Percentiles rank a stretch among this genome's conserved stretches.
Conservation (phyloP, 352 stramenopile species). For the Pythium folliculosum region DNA sequence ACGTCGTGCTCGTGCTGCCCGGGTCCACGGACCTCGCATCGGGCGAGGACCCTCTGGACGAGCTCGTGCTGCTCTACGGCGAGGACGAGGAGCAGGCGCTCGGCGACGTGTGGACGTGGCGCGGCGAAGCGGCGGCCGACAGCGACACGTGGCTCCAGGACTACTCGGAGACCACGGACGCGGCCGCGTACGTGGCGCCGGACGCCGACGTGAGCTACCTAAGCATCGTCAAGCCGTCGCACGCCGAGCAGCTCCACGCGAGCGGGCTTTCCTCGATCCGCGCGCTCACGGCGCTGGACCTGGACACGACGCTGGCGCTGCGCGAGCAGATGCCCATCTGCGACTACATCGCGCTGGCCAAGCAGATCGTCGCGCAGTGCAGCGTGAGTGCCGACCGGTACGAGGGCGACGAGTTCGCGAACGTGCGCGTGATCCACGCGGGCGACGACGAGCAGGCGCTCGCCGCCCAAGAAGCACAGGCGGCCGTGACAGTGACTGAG, state of each 20-base stretch:
- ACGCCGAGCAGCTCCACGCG: conserved; percentile 54
- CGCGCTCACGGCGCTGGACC: conserved; percentile 68
- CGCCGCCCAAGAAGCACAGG: conserved; percentile 9
- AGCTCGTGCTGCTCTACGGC: conserved; percentile 63
- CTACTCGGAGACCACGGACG: conserved; percentile 38
- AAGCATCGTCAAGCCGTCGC: conserved; percentile 45
- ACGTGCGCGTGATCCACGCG: conserved; percentile 43
- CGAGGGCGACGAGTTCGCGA: conserved; percentile 49
- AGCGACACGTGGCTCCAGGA: conserved; percentile 46
- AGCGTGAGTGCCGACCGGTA: conserved; percentile 45
- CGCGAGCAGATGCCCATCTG: conserved; percentile 62
- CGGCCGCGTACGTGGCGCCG: conserved; percentile 44
- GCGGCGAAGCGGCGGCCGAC: conserved; percentile 23
- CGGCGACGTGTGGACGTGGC: conserved; percentile 71
- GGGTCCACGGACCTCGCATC: conserved; percentile 41
- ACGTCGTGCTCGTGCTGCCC: conserved; percentile 45
- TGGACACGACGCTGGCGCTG: conserved; percentile 55
- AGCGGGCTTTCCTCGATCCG: conserved; percentile 75
- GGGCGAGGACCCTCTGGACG: conserved; percentile 46
- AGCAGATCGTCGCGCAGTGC: conserved; percentile 57
- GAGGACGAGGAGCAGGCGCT: conserved; percentile 62
- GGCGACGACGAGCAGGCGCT: conserved; percentile 24
- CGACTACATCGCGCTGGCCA: conserved; percentile 69
- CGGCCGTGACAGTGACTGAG: conserved; percentile 6
- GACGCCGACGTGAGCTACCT: conserved; percentile 53